Percentiles rank a stretch among this genome's conserved stretches.
These are phyloP conservation scores for Zygoascus sp. DNA, from an alignment of 1,139 yeast genomes.

Conservation along the genomic window DNA sequence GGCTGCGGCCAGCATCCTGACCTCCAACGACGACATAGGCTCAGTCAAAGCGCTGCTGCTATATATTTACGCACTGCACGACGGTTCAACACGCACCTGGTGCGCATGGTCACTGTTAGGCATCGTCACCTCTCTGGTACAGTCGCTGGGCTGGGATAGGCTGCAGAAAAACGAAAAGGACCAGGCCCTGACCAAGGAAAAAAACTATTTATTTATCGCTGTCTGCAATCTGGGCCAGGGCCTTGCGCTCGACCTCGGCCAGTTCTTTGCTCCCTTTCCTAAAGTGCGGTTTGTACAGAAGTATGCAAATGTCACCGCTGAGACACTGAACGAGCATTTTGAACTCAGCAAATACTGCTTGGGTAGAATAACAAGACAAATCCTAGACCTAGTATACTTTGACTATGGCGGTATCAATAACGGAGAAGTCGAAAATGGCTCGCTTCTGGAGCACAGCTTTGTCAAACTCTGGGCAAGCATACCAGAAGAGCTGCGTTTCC, in stretches of 20 bases:
- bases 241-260: constrained; percentile 16
- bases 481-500: constrained; percentile 2
- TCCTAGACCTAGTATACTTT: constrained; percentile 1
- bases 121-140: constrained; percentile 16
- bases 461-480: constrained; percentile 3
- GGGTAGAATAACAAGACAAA: constrained; percentile 2
- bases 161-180: neutral
- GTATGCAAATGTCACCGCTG: neutral
- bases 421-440: neutral
- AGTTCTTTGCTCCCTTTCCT: constrained; percentile 6
- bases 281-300: constrained; percentile 1
- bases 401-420: constrained; percentile 2
- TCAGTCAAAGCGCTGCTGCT: constrained; percentile 14
- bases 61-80: constrained; percentile 16
- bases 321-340: constrained; percentile 1
- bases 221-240: constrained; percentile 3
- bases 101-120: constrained; percentile 19
- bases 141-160: constrained; percentile 16
- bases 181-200: constrained; percentile 5
- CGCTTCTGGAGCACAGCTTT: constrained; percentile 6
- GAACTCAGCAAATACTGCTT: constrained; percentile 5
- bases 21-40: constrained; percentile 11
- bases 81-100: constrained; percentile 18
- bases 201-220: constrained; percentile 10
- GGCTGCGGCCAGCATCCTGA: neutral